These are phyloP conservation scores for Trichoderma brevicompactum DNA, from an alignment of 2,329 filamentous ascomycete species.

Conservation along the genomic window DNA sequence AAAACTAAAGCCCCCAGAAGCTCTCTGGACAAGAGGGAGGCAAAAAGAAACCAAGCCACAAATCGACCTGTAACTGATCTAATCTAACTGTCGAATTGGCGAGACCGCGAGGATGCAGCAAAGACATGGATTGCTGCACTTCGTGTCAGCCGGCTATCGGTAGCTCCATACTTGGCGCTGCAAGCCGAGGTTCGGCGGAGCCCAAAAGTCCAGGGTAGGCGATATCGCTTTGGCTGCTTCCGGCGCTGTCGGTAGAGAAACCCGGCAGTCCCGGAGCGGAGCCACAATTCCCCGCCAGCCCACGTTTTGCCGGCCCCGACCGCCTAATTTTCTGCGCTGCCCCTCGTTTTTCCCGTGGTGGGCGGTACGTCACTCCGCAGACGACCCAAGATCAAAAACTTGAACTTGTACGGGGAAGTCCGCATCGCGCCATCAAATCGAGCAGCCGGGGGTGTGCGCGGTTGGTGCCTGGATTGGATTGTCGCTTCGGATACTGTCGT, in stretches of 20 bases:
- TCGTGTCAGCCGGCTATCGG: background rate
- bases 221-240: background rate
- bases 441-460: conserved; percentile 4
- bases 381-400: conserved; percentile 3
- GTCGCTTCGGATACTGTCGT: background rate
- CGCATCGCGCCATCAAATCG: background rate
- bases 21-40: background rate
- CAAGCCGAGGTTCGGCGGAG: conserved; percentile 9
- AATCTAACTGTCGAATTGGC: background rate
- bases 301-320: conserved; percentile 38
- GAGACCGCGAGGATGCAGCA: background rate
- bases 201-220: background rate
- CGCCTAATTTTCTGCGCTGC: conserved; percentile 37
- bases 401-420: conserved; percentile 12
- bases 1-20: background rate
- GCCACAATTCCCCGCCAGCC: conserved; percentile 22
- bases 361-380: conserved; percentile 20
- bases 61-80: background rate
- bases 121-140: too few species aligned
- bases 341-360: conserved; percentile 20
- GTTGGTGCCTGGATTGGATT: conserved; percentile 14
- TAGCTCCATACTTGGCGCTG: background rate
- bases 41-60: background rate
- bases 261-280: conserved; percentile 2
- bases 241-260: background rate